Evolutionary conservation across 495 filamentous ascomycete genomes (phyloP), one percentile per base, ranked within the genome.

Genomic region (Talaromyces wortmannii): DNA sequence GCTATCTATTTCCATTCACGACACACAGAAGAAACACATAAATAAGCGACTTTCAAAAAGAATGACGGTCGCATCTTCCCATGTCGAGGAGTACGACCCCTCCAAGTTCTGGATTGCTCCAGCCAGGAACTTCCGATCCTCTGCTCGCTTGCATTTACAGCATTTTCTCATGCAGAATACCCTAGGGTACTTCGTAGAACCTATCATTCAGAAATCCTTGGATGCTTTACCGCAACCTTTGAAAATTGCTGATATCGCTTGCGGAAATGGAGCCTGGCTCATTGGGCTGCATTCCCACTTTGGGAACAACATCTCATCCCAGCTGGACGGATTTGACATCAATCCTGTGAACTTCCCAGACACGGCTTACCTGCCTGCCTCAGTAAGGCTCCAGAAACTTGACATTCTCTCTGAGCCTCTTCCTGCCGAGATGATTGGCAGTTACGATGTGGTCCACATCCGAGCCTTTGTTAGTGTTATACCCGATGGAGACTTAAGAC

Each of bases 401-500:
- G 47, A 49, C 17, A 5, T 49, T 8, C 47, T 32, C 31, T 1
- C 47, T 8, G 16, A 49, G 47, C 17, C 47, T 11, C 18, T 49
- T 30, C 47, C 47, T 15, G 47, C 17, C 47, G 47, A 49, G 8
- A 30, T 49, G 2, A 49, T 49, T 49, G 47, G 47, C 47, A 31
- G 6, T 17, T 49, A 49, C 23, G 47, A 49, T 49, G 18, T 49
- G 29, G 47, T 49, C 17, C 47, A 49, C 16, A 49, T 49, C 15
- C 47, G 47, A 49, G 47, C 47, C 4, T 49, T 49, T 49, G 47
- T 49, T 30, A 49, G 47, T 49, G 17, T 49, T 18, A 49, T 49
- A 30, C 47, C 47, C 13, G 47, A 49, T 31, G 47, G 47, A 1
- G 29, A 49, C 29, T 17, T 49, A 4, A 49, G 7, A 15, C 47